Percentiles rank a stretch among this genome's conserved stretches.
Conservation (phyloP, 2,329 filamentous ascomycete genomes). For the Penicillium freii region DNA sequence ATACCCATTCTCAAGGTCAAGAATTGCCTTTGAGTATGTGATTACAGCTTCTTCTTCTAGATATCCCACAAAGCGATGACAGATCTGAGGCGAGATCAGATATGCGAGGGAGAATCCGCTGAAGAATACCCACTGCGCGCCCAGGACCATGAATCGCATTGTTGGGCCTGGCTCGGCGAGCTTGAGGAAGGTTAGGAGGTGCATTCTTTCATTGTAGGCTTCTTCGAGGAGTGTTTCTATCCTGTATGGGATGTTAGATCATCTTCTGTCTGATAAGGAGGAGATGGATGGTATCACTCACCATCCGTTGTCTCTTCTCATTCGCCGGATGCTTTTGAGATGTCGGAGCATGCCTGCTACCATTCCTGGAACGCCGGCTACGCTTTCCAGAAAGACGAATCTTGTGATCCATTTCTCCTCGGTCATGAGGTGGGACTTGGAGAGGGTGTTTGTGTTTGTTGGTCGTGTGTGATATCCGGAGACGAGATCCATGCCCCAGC, state of each 20-base stretch:
- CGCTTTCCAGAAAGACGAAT: constrained; percentile 86
- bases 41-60: constrained; percentile 93
- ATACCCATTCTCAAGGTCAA: constrained; percentile 75
- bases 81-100: constrained; percentile 78
- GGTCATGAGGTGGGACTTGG: constrained; percentile 63
- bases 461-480: constrained; percentile 70
- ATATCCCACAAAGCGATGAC: constrained; percentile 93
- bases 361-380: constrained; percentile 92
- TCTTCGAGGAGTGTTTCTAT: constrained; percentile 89
- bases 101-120: constrained; percentile 88
- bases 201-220: constrained; percentile 90
- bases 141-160: constrained; percentile 87
- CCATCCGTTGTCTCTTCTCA: constrained; percentile 88
- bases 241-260: constrained; percentile 42
- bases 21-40: constrained; percentile 82
- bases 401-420: constrained; percentile 84
- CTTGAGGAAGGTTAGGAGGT: constrained; percentile 86
- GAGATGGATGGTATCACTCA: constrained; percentile 29
- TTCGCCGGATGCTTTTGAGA: constrained; percentile 71
- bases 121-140: constrained; percentile 93
- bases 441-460: constrained; percentile 29
- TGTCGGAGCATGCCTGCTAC: constrained; percentile 89
- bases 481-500: constrained; percentile 75
- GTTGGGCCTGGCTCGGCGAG: constrained; percentile 80
- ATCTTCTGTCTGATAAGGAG: too few species aligned